phyloP scores from a whole-genome alignment of 495 filamentous ascomycete species.

The Melanomma pulvis-pyrius region DNA sequence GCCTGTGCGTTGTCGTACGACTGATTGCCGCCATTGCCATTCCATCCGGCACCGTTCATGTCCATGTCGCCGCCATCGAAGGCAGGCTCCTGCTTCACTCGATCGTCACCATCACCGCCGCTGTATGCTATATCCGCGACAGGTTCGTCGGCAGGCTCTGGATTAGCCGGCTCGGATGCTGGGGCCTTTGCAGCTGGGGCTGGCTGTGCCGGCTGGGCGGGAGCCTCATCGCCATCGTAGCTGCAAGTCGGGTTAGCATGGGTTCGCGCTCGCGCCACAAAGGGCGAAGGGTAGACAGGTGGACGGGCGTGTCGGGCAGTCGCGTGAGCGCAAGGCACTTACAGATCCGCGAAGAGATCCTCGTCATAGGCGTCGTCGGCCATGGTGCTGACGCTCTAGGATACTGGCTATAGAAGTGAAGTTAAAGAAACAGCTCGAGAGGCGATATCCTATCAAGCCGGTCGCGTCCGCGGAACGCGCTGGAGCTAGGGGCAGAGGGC shows the following conservation, averaged over 20 bases:
- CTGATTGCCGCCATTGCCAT: slow-evolving; percentile 40
- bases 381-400: slow-evolving; percentile 55
- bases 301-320: not conserved
- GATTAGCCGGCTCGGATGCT: slow-evolving; percentile 14
- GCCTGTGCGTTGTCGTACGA: slow-evolving; percentile 39
- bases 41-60: slow-evolving; percentile 46
- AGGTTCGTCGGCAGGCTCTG: not conserved
- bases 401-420: slow-evolving; percentile 1
- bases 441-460: not conserved
- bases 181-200: slow-evolving; percentile 6
- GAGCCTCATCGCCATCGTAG: slow-evolving; percentile 81
- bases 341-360: slow-evolving; percentile 99
- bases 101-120: not conserved
- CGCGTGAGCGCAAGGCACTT: slow-evolving; percentile 47
- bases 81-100: slow-evolving; percentile 8
- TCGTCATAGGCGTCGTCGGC: slow-evolving; percentile 93
- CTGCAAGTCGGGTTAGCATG: slow-evolving; percentile 49
- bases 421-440: slow-evolving; percentile 15
- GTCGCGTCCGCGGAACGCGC: slow-evolving; percentile 8
- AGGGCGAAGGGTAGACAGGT: not conserved
- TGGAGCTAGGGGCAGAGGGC: not conserved
- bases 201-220: slow-evolving; percentile 37
- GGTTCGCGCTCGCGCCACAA: not conserved
- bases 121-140: not conserved
- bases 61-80: slow-evolving; percentile 41